Evolutionary conservation across 2,329 filamentous ascomycete genomes (phyloP).

Genomic region (Magnaporthiopsis rhizophila): DNA sequence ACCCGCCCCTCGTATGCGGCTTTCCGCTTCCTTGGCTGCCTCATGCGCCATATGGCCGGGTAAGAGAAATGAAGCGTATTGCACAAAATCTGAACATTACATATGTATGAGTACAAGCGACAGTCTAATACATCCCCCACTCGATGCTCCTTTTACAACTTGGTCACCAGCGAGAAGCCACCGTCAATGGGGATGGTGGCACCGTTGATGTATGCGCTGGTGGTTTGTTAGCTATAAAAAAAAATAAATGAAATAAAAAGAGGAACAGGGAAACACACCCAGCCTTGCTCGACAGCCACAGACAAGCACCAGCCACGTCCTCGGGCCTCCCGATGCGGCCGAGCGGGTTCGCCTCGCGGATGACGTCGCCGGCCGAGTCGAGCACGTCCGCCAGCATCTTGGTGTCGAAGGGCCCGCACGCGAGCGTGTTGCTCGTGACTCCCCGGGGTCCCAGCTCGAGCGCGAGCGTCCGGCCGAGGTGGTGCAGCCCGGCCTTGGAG

Average conservation of each 20-base stretch:
- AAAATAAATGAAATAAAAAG: neutral
- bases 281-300: constrained; percentile 61
- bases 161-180: constrained; percentile 37
- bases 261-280: constrained; percentile 31
- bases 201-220: constrained; percentile 52
- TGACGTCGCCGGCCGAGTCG: constrained; percentile 43
- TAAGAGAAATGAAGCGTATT: no score
- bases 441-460: constrained; percentile 50
- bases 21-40: no score
- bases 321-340: constrained; percentile 57
- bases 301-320: constrained; percentile 64
- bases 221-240: neutral
- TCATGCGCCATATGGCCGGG: no score
- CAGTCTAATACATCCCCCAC: neutral
- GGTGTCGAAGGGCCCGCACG: constrained; percentile 62
- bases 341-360: constrained; percentile 53
- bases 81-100: no score
- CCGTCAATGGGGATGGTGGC: constrained; percentile 57
- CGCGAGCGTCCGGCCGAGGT: constrained; percentile 51
- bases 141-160: constrained; percentile 27
- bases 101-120: no score
- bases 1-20: no score
- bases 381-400: constrained; percentile 62
- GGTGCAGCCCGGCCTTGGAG: constrained; percentile 57
- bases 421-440: constrained; percentile 60